phyloP scores from a whole-genome alignment of 2,329 filamentous ascomycete species.

The Sporothrix curviconia region DNA sequence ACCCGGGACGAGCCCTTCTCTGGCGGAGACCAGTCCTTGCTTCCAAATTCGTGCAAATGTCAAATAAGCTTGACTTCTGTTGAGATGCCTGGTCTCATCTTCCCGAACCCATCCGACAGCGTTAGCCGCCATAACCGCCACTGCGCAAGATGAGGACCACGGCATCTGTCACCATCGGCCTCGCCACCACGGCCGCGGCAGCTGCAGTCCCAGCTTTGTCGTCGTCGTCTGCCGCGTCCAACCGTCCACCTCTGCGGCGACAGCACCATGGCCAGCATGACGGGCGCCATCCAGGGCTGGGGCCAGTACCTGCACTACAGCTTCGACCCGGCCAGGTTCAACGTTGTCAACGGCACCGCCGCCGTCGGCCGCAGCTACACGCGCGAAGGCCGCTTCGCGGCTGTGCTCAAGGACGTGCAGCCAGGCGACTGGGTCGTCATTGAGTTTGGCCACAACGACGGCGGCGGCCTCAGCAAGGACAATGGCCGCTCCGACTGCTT shows the following conservation, averaged over 20 bases:
- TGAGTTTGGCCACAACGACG: slow-evolving; percentile 67
- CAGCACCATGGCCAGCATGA: slow-evolving; percentile 46
- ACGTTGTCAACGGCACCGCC: slow-evolving; percentile 62
- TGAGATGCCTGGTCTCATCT: not conserved
- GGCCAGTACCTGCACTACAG: slow-evolving; percentile 49
- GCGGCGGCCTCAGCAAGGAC: slow-evolving; percentile 48
- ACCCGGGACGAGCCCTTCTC: not conserved
- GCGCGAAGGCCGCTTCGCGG: slow-evolving; percentile 57
- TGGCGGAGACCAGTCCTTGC: not conserved
- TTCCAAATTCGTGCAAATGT: not conserved
- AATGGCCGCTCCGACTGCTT: slow-evolving; percentile 55
- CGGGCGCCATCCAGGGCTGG: slow-evolving; percentile 38
- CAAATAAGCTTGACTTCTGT: not conserved
- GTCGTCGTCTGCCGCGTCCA: not conserved
- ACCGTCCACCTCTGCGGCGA: slow-evolving; percentile 49
- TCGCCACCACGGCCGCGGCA: not conserved
- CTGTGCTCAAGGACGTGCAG: slow-evolving; percentile 43
- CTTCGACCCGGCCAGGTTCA: slow-evolving; percentile 32
- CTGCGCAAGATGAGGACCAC: not conserved
- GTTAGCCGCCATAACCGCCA: not conserved
- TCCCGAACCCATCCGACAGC: too few relatives aligned
- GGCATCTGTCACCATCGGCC: not conserved
- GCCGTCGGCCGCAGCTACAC: slow-evolving; percentile 61
- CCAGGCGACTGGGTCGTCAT: slow-evolving; percentile 59
- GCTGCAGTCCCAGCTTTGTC: not conserved